These are phyloP conservation scores for Stylosanthes scabra DNA, from an alignment of 331 rosid genomes.

Conservation along the genomic window DNA sequence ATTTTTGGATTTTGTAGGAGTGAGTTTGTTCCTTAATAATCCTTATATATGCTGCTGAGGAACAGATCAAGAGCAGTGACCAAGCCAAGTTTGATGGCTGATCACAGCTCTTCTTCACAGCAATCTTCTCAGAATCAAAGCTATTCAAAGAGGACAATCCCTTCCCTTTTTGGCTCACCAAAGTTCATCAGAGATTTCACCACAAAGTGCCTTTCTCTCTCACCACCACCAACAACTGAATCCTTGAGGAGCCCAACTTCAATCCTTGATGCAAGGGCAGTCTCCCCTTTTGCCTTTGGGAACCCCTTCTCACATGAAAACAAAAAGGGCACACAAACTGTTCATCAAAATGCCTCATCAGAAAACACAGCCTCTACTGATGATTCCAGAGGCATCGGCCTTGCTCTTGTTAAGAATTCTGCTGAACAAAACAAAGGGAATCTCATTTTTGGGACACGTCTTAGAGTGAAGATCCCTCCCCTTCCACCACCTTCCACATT, in stretches of 20 bases:
- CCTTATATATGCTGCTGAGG: constrained; percentile 80
- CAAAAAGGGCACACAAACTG: constrained; percentile 14
- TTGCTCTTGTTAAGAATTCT: constrained; percentile 57
- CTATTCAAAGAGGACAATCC: constrained; percentile 38
- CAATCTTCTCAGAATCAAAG: constrained; percentile 55
- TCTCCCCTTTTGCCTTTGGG: constrained; percentile 46
- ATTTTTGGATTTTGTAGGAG: neutral
- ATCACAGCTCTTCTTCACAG: constrained; percentile 57
- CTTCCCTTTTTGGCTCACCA: constrained; percentile 73
- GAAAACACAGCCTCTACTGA: constrained; percentile 50
- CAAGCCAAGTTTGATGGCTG: constrained; percentile 88
- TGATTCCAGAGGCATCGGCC: constrained; percentile 62
- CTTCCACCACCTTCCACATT: too few relatives aligned
- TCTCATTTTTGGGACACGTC: constrained; percentile 68
- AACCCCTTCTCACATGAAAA: constrained; percentile 48
- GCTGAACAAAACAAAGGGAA: constrained; percentile 48
- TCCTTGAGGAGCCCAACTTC: constrained; percentile 75
- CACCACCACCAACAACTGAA: constrained; percentile 45
- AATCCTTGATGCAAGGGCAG: constrained; percentile 60
- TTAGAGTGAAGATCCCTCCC: constrained; percentile 59
- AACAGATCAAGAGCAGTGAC: constrained; percentile 82
- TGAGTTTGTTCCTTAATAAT: neutral
- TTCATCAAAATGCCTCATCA: constrained; percentile 39
- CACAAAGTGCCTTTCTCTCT: constrained; percentile 53
- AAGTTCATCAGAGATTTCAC: constrained; percentile 72